A percentile compares a stretch with the other conserved stretches of the same genome.
These are phyloP conservation scores for Microcyclospora tardicrescens DNA, from an alignment of 2,329 filamentous ascomycete genomes.

Conservation along the genomic window DNA sequence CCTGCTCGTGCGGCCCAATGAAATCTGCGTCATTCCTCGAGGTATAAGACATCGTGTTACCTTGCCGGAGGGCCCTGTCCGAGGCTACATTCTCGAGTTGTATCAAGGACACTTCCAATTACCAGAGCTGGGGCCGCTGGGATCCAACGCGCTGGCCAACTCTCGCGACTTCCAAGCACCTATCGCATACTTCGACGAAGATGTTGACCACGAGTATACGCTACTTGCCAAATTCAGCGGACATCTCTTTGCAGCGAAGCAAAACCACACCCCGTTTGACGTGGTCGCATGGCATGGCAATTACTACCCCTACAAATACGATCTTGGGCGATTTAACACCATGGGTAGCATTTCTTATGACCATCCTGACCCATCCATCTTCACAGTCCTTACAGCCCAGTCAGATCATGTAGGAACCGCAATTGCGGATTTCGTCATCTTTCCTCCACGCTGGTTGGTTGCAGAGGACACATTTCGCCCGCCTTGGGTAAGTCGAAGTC, in stretches of 20 bases:
- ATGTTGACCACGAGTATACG: conserved; percentile 39
- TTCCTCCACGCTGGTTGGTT: conserved; percentile 59
- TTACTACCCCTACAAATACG: conserved; percentile 49
- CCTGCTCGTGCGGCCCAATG: conserved; percentile 52
- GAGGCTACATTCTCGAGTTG: conserved; percentile 55
- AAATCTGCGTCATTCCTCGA: conserved; percentile 52
- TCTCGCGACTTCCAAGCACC: conserved; percentile 53
- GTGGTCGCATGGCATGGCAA: conserved; percentile 63
- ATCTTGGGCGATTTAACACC: conserved; percentile 44
- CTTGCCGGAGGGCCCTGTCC: conserved; percentile 45
- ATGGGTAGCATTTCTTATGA: conserved; percentile 47
- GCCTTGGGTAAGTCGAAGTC: conserved; percentile 36
- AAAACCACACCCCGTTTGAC: conserved; percentile 56
- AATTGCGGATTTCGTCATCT: conserved; percentile 59
- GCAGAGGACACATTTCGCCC: conserved; percentile 57
- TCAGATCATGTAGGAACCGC: conserved; percentile 42
- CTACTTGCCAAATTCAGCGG: conserved; percentile 51
- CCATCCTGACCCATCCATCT: conserved; percentile 55
- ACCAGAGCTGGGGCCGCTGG: conserved; percentile 54
- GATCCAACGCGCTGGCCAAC: conserved; percentile 53
- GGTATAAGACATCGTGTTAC: conserved; percentile 52
- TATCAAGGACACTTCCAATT: conserved; percentile 53
- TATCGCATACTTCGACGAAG: conserved; percentile 43
- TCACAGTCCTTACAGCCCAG: conserved; percentile 52
- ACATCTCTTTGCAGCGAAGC: conserved; percentile 46